Base-by-base conservation (phyloP, 192 early-diverging fungal species). In the Entomortierella lignicola region DNA sequence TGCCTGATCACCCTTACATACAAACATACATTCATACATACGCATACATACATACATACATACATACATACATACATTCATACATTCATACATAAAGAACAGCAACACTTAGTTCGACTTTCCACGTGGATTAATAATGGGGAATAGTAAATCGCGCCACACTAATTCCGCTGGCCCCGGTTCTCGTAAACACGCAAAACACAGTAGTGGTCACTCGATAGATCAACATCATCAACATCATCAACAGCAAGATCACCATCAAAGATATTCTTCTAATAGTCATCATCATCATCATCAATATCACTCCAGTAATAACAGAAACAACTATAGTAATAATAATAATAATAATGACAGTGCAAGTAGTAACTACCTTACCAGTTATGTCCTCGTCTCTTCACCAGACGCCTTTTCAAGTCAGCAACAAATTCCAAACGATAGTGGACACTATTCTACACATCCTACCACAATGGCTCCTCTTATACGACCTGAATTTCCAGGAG, bases 71-170 rank as follows among this genome's bases (percentile, higher is more conserved):
- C n/a, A n/a, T n/a, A n/a, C n/a, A n/a, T n/a, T n/a, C n/a, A n/a
- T n/a, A n/a, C n/a, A n/a, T n/a, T n/a, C n/a, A n/a, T n/a, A n/a
- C n/a, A n/a, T n/a, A n/a, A n/a, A n/a, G n/a, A n/a, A n/a, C n/a
- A n/a, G n/a, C n/a, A n/a, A n/a, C n/a, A n/a, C n/a, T n/a, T n/a
- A n/a, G n/a, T n/a, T n/a, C n/a, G n/a, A n/a, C 18, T 51, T 17
- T 21, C 50, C 20, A 17, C 25, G 61, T 44, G 61, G 47, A 18
- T 17, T n/a, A n/a, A n/a, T n/a, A 53, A 77, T 77, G 73, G 73
- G 73, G 29, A 77, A 77, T 66, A 54, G 44, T 23, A 79, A 64
- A 48, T 79, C 74, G 55, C 74, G 74, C 60, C 74, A 69, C 21
- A 44, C 66, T 44, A 25, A 56, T 44, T 39, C 62, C 37, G 52